These are phyloP conservation scores for Berkeleyomyces basicola DNA, from an alignment of 2,329 filamentous ascomycete species.

Conservation along the genomic window DNA sequence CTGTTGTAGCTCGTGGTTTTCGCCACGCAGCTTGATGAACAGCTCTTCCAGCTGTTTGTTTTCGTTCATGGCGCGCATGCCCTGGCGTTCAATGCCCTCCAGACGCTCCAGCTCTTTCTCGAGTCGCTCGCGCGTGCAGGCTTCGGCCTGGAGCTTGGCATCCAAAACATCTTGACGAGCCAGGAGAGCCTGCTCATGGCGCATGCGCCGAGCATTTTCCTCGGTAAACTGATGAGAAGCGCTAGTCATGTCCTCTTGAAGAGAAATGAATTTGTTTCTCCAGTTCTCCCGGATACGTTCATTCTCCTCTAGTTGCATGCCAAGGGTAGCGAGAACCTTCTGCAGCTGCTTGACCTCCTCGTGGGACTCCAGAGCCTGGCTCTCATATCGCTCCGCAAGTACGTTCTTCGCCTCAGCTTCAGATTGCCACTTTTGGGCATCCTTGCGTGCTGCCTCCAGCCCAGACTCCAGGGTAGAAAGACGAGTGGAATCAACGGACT, in stretches of 20 bases:
- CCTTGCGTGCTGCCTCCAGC: conserved; percentile 37
- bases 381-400: conserved; percentile 30
- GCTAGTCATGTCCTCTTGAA: conserved; percentile 74
- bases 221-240: conserved; percentile 65
- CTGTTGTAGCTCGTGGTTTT: conserved; percentile 58
- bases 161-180: conserved; percentile 69
- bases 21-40: conserved; percentile 40
- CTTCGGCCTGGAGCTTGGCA: conserved; percentile 57
- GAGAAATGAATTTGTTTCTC: conserved; percentile 64
- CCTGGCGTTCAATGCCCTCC: conserved; percentile 46
- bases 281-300: conserved; percentile 70
- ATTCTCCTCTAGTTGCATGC: conserved; percentile 70
- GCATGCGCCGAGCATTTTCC: conserved; percentile 64
- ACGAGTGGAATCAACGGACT: conserved; percentile 39
- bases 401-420: conserved; percentile 45
- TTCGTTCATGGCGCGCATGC: conserved; percentile 46
- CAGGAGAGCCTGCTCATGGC: conserved; percentile 62
- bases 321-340: conserved; percentile 55
- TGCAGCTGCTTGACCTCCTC: conserved; percentile 58
- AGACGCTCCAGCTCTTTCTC: conserved; percentile 50
- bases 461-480: conserved; percentile 34
- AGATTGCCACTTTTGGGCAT: conserved; percentile 42
- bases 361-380: conserved; percentile 31
- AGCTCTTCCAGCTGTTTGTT: conserved; percentile 41
- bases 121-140: conserved; percentile 49